Conservation (phyloP, 768 basidiomycete genomes). For the Thelephora ganbajun region DNA sequence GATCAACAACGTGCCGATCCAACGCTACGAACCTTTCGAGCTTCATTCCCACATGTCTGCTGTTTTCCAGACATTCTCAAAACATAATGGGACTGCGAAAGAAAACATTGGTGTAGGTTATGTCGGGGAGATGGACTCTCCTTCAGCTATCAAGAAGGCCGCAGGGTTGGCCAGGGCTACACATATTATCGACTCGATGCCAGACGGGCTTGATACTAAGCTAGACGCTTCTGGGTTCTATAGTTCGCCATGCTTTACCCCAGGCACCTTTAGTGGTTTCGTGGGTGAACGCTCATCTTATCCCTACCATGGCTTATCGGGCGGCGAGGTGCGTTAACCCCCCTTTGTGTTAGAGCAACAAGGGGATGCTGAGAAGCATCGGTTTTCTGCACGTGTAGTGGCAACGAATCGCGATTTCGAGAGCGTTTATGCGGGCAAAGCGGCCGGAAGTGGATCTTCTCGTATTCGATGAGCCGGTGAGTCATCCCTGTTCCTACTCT, state of each 20-base stretch:
- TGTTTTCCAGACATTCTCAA: conserved; percentile 79
- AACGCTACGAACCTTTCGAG: conserved; percentile 49
- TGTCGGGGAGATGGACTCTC: conserved; percentile 45
- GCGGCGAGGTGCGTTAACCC: conserved; percentile 56
- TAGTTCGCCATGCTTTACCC: conserved; percentile 19
- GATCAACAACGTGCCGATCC: conserved; percentile 59
- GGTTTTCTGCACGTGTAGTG: conserved; percentile 33
- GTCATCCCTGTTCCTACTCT: conserved; percentile 12
- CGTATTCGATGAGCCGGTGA: conserved; percentile 75
- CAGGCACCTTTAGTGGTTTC: conserved; percentile 18
- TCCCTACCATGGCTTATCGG: conserved; percentile 56
- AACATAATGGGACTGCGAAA: conserved; percentile 60
- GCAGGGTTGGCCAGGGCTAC: conserved; percentile 61
- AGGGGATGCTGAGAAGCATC: not conserved
- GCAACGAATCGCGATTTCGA: conserved; percentile 77
- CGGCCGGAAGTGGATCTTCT: conserved; percentile 66
- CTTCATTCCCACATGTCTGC: conserved; percentile 66
- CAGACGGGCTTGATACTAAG: conserved; percentile 59
- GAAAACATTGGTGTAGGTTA: conserved; percentile 83
- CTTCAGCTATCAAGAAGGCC: conserved; percentile 46
- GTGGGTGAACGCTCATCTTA: conserved; percentile 20
- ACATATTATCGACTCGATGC: conserved; percentile 47
- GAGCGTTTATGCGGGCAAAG: conserved; percentile 76
- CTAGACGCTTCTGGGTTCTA: conserved; percentile 54
- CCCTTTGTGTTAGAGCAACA: no score